Evolutionary conservation across 345 rosid genomes (phyloP).

Genomic region (Hibiscus trionum): DNA sequence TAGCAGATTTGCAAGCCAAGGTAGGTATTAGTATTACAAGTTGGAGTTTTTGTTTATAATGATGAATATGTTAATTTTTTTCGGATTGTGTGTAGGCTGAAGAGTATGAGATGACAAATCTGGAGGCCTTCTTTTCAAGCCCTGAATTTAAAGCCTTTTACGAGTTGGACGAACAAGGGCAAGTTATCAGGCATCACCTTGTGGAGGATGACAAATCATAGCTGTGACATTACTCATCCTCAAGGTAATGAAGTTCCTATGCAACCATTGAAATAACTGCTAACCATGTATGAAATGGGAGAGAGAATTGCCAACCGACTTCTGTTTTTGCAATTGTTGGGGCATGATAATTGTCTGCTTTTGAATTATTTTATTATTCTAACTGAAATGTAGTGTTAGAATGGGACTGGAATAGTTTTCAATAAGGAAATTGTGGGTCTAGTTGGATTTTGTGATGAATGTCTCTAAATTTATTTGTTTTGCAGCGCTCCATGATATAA

Average conservation of each 20-base stretch:
- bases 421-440: too few species aligned
- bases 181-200: constrained; percentile 47
- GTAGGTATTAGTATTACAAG: constrained; percentile 23
- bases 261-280: neutral
- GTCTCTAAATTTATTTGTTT: too few species aligned
- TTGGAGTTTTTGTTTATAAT: neutral
- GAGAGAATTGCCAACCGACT: too few species aligned
- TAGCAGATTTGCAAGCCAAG: constrained; percentile 69
- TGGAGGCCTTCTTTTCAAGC: constrained; percentile 73
- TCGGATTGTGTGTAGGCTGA: constrained; percentile 48
- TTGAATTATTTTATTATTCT: too few species aligned
- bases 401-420: too few species aligned
- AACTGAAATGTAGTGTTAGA: too few species aligned
- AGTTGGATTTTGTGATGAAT: too few species aligned
- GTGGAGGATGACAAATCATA: neutral
- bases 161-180: constrained; percentile 44
- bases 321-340: too few species aligned
- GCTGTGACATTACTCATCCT: neutral
- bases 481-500: too few species aligned
- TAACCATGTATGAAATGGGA: neutral
- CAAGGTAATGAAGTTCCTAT: neutral
- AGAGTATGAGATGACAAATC: constrained; percentile 71
- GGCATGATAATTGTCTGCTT: too few species aligned
- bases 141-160: constrained; percentile 62
- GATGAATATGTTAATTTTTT: neutral